Evolutionary conservation across 495 filamentous ascomycete species (phyloP).

Genomic region (Penicillium steckii): DNA sequence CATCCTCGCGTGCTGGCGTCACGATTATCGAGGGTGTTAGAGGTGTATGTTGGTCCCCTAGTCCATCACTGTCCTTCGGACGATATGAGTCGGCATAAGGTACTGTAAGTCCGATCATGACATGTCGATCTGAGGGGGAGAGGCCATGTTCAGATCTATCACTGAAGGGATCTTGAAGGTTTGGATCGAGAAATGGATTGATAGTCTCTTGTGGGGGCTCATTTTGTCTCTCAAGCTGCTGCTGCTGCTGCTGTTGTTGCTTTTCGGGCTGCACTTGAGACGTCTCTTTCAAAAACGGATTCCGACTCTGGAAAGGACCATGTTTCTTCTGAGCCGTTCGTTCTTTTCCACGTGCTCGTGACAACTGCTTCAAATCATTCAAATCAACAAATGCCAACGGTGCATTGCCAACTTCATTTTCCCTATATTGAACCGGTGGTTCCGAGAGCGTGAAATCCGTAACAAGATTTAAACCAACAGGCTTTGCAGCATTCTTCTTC

Average conservation of each 20-base stretch:
- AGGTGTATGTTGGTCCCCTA: conserved; percentile 30
- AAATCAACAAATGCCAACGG: conserved; percentile 40
- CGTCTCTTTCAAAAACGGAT: not conserved
- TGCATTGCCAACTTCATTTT: conserved; percentile 8
- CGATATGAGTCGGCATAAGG: conserved; percentile 55
- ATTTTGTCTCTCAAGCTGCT: not conserved
- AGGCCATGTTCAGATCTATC: conserved; percentile 51
- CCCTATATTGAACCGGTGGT: conserved; percentile 8
- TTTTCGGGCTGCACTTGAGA: not conserved
- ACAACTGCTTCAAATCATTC: conserved; percentile 41
- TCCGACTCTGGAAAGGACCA: not conserved
- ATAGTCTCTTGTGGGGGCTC: conserved; percentile 5
- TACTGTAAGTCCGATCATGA: conserved; percentile 76
- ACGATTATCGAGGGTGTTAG: conserved; percentile 61
- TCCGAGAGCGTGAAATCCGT: conserved; percentile 47
- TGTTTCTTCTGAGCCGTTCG: conserved; percentile 23
- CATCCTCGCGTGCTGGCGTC: conserved; percentile 62
- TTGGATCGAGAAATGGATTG: conserved; percentile 21
- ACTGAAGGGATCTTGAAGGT: conserved; percentile 13
- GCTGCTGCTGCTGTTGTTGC: not conserved
- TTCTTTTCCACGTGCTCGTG: conserved; percentile 37
- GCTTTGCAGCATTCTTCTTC: conserved; percentile 44
- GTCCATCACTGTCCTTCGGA: conserved; percentile 31
- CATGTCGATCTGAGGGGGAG: conserved; percentile 72
- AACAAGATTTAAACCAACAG: conserved; percentile 61